Evolutionary conservation across 345 rosid species (phyloP).

Genomic region (Physaria fendleri): DNA sequence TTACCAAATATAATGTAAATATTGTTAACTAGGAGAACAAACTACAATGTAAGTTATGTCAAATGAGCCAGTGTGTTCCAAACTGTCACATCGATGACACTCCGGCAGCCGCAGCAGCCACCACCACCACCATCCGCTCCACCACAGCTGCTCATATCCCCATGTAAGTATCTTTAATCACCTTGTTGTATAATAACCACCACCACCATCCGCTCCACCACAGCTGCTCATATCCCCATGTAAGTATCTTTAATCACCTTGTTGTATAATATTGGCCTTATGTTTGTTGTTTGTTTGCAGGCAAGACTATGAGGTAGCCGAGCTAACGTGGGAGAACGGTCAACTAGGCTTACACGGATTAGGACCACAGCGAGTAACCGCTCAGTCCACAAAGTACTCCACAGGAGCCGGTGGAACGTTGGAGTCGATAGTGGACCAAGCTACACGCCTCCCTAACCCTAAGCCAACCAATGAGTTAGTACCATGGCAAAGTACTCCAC

Average conservation of each 20-base stretch:
- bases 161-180: conserved; percentile 31
- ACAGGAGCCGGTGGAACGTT: conserved; percentile 69
- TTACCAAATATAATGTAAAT: too few species aligned
- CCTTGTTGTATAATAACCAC: neutral
- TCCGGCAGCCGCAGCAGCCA: conserved; percentile 16
- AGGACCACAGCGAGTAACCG: conserved; percentile 46
- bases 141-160: conserved; percentile 37
- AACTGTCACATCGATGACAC: conserved; percentile 55
- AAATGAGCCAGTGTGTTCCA: conserved; percentile 96
- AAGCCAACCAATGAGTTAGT: conserved; percentile 35
- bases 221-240: conserved; percentile 45
- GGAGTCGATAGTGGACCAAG: conserved; percentile 90
- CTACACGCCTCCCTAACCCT: conserved; percentile 37
- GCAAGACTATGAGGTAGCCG: conserved; percentile 71
- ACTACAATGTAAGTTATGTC: too few species aligned
- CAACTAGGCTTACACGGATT: conserved; percentile 75
- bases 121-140: conserved; percentile 33
- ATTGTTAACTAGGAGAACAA: too few species aligned
- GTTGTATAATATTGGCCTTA: too few species aligned
- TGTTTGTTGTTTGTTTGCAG: conserved; percentile 34
- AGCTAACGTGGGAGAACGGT: conserved; percentile 95
- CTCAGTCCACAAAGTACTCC: conserved; percentile 35
- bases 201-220: conserved; percentile 35
- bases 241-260: conserved; percentile 14
- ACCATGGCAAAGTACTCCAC: conserved; percentile 45